These are phyloP conservation scores for Penium margaritaceum DNA, from an alignment of 139 green algal genomes.

Conservation along the genomic window DNA sequence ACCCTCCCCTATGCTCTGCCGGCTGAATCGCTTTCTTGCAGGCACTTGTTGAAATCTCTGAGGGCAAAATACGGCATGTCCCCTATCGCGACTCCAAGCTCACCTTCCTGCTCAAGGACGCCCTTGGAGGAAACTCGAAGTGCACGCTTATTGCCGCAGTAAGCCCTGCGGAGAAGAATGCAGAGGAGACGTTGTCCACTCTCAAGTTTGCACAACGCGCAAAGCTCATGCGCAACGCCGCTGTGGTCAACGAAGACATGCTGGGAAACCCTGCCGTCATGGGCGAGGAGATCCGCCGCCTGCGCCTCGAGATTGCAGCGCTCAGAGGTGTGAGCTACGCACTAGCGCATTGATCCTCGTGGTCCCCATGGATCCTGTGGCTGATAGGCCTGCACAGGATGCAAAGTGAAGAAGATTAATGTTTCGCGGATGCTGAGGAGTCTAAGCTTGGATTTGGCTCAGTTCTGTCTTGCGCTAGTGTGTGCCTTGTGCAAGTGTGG, in stretches of 20 bases:
- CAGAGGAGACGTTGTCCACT: slow-evolving; percentile 54
- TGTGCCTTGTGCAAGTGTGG: no score
- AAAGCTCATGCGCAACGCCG: slow-evolving; percentile 85
- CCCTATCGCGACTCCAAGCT: slow-evolving; percentile 93
- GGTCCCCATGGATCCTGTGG: no score
- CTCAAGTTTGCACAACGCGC: slow-evolving; percentile 59
- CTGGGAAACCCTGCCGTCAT: slow-evolving; percentile 29
- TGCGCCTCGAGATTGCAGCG: slow-evolving; percentile 38
- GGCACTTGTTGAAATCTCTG: slow-evolving; percentile 48
- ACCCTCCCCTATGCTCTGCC: no score
- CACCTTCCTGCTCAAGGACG: slow-evolving; percentile 82
- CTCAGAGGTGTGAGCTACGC: slow-evolving; percentile 35
- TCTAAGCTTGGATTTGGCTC: neutral
- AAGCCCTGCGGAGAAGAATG: slow-evolving; percentile 36
- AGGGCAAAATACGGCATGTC: slow-evolving; percentile 68
- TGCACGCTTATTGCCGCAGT: slow-evolving; percentile 63
- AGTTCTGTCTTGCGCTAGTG: no score
- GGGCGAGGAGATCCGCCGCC: slow-evolving; percentile 39
- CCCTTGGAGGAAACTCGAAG: slow-evolving; percentile 51
- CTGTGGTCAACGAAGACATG: slow-evolving; percentile 63
- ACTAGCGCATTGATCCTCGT: no score
- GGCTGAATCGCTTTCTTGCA: slow-evolving; percentile 42
- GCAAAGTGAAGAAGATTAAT: neutral
- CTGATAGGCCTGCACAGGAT: neutral
- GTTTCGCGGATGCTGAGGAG: neutral